phyloP scores from a whole-genome alignment of 768 basidiomycete genomes.

The Leccinum broughii region DNA sequence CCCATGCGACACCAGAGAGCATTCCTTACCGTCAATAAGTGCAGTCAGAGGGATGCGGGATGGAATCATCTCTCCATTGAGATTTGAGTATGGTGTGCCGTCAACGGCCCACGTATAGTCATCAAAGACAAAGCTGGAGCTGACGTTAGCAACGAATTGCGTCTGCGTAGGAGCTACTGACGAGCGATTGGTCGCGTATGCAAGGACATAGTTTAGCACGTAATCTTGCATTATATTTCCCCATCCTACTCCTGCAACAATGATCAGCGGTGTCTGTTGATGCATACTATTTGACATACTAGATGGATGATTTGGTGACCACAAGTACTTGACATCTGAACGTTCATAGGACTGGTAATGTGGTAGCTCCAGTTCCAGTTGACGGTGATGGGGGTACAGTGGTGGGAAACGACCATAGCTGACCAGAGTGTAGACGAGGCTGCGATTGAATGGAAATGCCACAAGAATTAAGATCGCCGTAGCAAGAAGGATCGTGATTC shows the following conservation, averaged over 20 bases:
- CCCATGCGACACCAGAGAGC: background rate
- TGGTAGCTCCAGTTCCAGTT: constrained; percentile 39
- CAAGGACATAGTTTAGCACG: constrained; percentile 34
- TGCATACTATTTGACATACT: background rate
- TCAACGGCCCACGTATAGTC: constrained; percentile 43
- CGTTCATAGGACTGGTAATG: constrained; percentile 41
- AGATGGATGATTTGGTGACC: constrained; percentile 46
- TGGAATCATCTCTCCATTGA: constrained; percentile 36
- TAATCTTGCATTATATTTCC: constrained; percentile 42
- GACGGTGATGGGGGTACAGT: constrained; percentile 38
- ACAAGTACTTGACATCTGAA: constrained; percentile 40
- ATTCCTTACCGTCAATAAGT: constrained; percentile 32
- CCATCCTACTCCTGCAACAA: constrained; percentile 35
- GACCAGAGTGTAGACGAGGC: constrained; percentile 17
- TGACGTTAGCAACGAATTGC: background rate
- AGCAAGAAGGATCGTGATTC: constrained; percentile 6
- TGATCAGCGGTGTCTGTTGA: constrained; percentile 1
- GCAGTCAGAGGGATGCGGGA: constrained; percentile 40
- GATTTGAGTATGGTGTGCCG: constrained; percentile 35
- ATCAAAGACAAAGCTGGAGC: constrained; percentile 40
- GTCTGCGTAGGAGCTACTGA: constrained; percentile 17
- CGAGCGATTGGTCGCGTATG: constrained; percentile 36
- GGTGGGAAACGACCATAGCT: constrained; percentile 36
- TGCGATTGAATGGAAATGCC: constrained; percentile 25
- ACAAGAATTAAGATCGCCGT: constrained; percentile 13